Base-by-base conservation (phyloP, 805 yeast genomes). In the Pichia phayaonensis region DNA sequence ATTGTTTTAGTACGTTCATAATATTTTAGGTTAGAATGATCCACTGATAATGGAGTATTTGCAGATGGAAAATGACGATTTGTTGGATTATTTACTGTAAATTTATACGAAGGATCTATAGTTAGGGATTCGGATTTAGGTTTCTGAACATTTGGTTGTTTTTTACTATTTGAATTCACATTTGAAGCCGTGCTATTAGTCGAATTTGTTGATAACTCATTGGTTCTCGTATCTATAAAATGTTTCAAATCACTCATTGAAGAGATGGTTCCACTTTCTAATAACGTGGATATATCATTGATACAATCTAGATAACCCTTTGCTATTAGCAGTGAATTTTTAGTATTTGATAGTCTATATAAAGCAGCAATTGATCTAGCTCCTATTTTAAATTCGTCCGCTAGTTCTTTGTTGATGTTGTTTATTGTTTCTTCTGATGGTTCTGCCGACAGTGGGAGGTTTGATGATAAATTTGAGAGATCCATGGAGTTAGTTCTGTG, bases 291-390 rank as follows among this genome's bases (percentile, higher is more conserved):
- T 1, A 83, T 55, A 54, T 84, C 89, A 52, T 81, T 77, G 2
- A 84, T 54, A 57, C 86, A 81, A 31, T 77, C 78, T 42, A 81
- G 59, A 58, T 84, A 84, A 0, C 90, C 90, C 50, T 73, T 74
- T 46, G 76, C 72, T 46, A 71, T 72, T 11, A 76, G 60, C 24
- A 80, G 57, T 6, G 75, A 63, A 42, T 69, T 74, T 45, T 80
- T 73, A 45, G 75, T 74, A 54, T 77, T 80, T 10, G 87, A 77
- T 6, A 82, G 64, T 45, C 87, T 66, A 57, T 84, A 85, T 27
- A 84, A 68, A 15, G 83, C 76, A 16, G 90, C 84, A 26, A 84
- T 86, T 8, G 86, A 75, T 49, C 82, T 76, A 26, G 90, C 90
- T 8, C 90, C 90, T 49, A 72, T 73, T 62, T 80, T 83, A 67